Percentiles rank a stretch among this genome's conserved stretches.
These are phyloP conservation scores for Tetracladium marchalianum DNA, from an alignment of 495 filamentous ascomycete genomes.

Conservation along the genomic window DNA sequence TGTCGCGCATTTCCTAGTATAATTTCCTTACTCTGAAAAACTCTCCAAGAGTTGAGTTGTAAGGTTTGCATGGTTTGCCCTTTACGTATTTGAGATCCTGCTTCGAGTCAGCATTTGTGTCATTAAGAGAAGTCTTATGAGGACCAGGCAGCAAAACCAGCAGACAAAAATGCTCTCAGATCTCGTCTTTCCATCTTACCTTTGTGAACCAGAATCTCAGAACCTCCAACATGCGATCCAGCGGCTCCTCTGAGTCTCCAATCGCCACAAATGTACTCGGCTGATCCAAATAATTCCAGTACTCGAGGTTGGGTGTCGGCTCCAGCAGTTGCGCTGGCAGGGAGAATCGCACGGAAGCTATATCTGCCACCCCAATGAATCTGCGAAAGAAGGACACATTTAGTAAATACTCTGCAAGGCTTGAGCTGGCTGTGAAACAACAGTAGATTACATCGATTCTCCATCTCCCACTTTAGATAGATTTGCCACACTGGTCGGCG, in stretches of 20 bases:
- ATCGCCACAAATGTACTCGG: conserved; percentile 95
- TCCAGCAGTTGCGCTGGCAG: conserved; percentile 91
- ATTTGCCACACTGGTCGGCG: too few relatives aligned
- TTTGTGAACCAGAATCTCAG: conserved; percentile 98
- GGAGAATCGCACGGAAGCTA: conserved; percentile 91
- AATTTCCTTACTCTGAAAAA: conserved; percentile 72
- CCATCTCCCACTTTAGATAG: too few relatives aligned
- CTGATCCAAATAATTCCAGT: conserved; percentile 96
- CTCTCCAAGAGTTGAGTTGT: conserved; percentile 95
- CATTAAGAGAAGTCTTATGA: too few relatives aligned
- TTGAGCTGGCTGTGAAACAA: too few relatives aligned
- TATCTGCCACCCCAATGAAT: conserved; percentile 73
- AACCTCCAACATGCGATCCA: conserved; percentile 89
- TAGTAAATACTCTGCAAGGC: too few relatives aligned
- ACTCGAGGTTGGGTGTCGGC: conserved; percentile 92
- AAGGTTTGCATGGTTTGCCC: conserved; percentile 96
- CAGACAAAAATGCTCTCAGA: too few relatives aligned
- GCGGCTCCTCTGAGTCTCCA: conserved; percentile 80
- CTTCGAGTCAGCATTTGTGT: too few relatives aligned
- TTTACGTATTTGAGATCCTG: conserved; percentile 94
- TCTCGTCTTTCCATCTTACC: too few relatives aligned
- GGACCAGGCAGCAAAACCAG: too few relatives aligned
- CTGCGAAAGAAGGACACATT: conserved; percentile 2
- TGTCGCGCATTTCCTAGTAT: background rate
- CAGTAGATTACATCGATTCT: too few relatives aligned